Percentiles rank a stretch among this genome's conserved stretches.
Conservation (phyloP, 108 stramenopile genomes). For the Licmophora abbreviata region DNA sequence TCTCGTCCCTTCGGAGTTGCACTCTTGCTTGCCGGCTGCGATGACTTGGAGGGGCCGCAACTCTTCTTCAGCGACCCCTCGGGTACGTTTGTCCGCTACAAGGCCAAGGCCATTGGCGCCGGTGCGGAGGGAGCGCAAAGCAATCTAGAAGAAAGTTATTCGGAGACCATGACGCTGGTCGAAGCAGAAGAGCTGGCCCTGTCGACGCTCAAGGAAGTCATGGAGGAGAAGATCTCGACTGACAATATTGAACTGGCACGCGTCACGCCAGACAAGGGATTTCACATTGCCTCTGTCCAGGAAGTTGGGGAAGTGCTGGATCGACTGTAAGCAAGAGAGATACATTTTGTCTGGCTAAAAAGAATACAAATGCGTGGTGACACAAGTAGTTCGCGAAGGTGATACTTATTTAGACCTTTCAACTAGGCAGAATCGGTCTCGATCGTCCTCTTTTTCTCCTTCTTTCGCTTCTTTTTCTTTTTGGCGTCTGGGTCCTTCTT, state of each 20-base stretch:
- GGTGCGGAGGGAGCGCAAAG: constrained; percentile 96
- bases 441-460: constrained; percentile 7
- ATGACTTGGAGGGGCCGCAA: constrained; percentile 89
- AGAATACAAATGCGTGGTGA: background rate
- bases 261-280: constrained; percentile 89
- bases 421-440: background rate
- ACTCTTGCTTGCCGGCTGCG: constrained; percentile 93
- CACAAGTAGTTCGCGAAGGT: background rate
- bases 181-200: constrained; percentile 94
- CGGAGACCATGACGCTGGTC: constrained; percentile 85
- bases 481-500: constrained; percentile 1
- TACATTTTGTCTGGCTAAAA: too few relatives aligned
- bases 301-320: constrained; percentile 81
- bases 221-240: constrained; percentile 97
- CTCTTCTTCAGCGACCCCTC: constrained; percentile 97
- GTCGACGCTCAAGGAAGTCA: constrained; percentile 93
- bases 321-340: constrained; percentile 49
- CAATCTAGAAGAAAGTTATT: constrained; percentile 91
- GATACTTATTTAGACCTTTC: too few relatives aligned
- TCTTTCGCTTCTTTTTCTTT: constrained; percentile 6
- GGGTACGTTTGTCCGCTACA: constrained; percentile 97
- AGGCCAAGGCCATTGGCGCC: constrained; percentile 99
- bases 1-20: constrained; percentile 98
- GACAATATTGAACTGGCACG: constrained; percentile 95
- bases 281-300: constrained; percentile 73